Evolutionary conservation across 2,329 filamentous ascomycete species (phyloP).

Genomic region (Westerdykella sp.): DNA sequence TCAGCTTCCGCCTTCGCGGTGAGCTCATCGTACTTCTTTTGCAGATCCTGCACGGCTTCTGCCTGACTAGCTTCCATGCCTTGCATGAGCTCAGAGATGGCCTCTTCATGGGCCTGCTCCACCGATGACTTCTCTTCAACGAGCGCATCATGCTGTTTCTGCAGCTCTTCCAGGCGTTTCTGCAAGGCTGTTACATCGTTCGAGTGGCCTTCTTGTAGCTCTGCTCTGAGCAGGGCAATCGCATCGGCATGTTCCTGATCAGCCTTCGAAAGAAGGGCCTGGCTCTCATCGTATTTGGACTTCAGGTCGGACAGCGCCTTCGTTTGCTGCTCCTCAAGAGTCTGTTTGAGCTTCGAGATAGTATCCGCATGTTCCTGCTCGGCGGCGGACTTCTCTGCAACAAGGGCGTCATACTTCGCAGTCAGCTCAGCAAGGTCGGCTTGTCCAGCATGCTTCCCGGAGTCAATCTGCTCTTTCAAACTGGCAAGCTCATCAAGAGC

Average conservation of each 20-base stretch:
- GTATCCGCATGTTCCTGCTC: slow-evolving; percentile 27
- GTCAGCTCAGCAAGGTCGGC: slow-evolving; percentile 16
- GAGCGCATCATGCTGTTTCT: slow-evolving; percentile 23
- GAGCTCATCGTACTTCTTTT: slow-evolving; percentile 29
- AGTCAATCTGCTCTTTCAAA: slow-evolving; percentile 16
- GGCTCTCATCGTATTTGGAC: slow-evolving; percentile 17
- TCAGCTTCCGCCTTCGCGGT: slow-evolving; percentile 14
- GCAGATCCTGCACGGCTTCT: slow-evolving; percentile 29
- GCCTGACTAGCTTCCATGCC: slow-evolving; percentile 30
- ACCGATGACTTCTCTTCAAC: slow-evolving; percentile 23
- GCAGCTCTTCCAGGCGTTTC: slow-evolving; percentile 22
- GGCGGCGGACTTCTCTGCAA: slow-evolving; percentile 20
- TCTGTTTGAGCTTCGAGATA: slow-evolving; percentile 20
- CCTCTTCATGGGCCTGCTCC: slow-evolving; percentile 30
- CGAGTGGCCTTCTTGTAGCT: slow-evolving; percentile 26
- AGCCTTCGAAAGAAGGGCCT: slow-evolving; percentile 16
- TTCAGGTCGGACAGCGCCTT: slow-evolving; percentile 20
- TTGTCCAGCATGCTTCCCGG: slow-evolving; percentile 13
- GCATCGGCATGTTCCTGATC: slow-evolving; percentile 30
- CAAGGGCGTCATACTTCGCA: slow-evolving; percentile 21
- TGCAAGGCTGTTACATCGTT: slow-evolving; percentile 19
- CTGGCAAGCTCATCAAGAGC: slow-evolving; percentile 20
- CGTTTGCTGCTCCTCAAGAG: slow-evolving; percentile 23
- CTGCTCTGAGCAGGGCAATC: slow-evolving; percentile 24
- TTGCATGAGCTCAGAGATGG: slow-evolving; percentile 31